These are phyloP conservation scores for Hypericum androsaemum DNA, from an alignment of 345 rosid species.

Conservation along the genomic window DNA sequence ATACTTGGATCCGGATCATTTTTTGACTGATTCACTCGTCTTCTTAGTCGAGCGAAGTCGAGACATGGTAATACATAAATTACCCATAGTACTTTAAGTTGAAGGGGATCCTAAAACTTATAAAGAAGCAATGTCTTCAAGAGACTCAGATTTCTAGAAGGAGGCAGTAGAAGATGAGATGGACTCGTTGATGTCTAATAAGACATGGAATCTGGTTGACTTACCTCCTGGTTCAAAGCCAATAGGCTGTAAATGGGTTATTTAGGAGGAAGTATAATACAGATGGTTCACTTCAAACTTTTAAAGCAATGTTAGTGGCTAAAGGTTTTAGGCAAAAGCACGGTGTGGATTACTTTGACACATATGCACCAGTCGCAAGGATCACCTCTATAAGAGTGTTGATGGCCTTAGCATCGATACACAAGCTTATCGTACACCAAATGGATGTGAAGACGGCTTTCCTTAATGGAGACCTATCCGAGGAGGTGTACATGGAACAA, in stretches of 20 bases:
- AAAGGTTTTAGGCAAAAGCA: too few species aligned
- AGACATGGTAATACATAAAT: too few species aligned
- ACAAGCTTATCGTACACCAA: neutral
- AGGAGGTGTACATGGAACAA: too few species aligned
- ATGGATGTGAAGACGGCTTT: constrained; percentile 3
- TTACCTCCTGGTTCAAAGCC: too few species aligned
- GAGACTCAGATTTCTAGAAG: neutral
- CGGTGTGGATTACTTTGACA: too few species aligned
- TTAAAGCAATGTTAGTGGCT: neutral
- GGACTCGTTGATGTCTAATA: too few species aligned
- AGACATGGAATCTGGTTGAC: too few species aligned
- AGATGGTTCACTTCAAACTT: neutral
- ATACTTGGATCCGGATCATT: neutral
- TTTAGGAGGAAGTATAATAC: neutral
- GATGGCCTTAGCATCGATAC: too few species aligned
- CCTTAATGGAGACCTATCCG: too few species aligned
- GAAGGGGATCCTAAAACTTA: constrained; percentile 5
- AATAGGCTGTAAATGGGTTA: neutral
- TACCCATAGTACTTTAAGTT: neutral
- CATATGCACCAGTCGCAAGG: too few species aligned
- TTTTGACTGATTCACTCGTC: neutral
- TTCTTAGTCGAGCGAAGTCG: neutral
- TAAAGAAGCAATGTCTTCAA: neutral
- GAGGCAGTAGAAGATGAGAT: too few species aligned
- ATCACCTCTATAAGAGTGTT: too few species aligned